Percentiles rank a stretch among this genome's conserved stretches.
Evolutionary conservation across 2,329 filamentous ascomycete species (phyloP).

Genomic region (Hypomyces perniciosus): DNA sequence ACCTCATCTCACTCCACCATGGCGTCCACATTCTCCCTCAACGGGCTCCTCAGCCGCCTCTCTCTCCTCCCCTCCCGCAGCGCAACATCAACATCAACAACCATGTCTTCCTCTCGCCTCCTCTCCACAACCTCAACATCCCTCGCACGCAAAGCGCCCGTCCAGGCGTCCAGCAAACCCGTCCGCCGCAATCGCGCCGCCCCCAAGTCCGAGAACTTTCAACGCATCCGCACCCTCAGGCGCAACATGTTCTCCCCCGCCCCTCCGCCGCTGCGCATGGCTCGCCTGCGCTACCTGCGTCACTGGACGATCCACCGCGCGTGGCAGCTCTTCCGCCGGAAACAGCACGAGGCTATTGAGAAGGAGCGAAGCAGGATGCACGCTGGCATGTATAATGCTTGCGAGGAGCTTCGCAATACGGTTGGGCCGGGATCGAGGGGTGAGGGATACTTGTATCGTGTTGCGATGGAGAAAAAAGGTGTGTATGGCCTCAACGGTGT

Average conservation of each 20-base stretch:
- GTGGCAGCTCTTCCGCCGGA: slow-evolving; percentile 74
- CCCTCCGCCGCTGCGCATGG: slow-evolving; percentile 74
- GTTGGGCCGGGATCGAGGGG: slow-evolving; percentile 51
- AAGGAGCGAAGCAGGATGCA: slow-evolving; percentile 72
- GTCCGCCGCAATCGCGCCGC: slow-evolving; percentile 22
- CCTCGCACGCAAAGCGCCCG: slow-evolving; percentile 26
- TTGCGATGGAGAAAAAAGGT: slow-evolving; percentile 87
- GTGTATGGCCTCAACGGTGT: slow-evolving; percentile 66
- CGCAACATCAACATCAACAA: slow-evolving; percentile 10
- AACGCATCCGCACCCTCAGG: slow-evolving; percentile 40
- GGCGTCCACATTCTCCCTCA: slow-evolving; percentile 25
- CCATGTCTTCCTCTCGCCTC: slow-evolving; percentile 16
- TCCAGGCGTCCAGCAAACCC: slow-evolving; percentile 21
- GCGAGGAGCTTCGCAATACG: slow-evolving; percentile 69
- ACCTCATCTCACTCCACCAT: slow-evolving; percentile 13
- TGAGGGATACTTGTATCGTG: slow-evolving; percentile 71
- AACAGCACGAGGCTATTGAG: slow-evolving; percentile 58
- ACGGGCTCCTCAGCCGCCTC: slow-evolving; percentile 26
- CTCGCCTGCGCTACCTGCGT: slow-evolving; percentile 76
- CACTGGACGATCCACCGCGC: slow-evolving; percentile 99
- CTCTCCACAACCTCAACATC: slow-evolving; percentile 28
- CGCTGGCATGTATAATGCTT: slow-evolving; percentile 75
- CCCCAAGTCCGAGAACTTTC: slow-evolving; percentile 33
- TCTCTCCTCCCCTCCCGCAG: slow-evolving; percentile 10
- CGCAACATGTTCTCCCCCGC: slow-evolving; percentile 45